Base-by-base conservation (phyloP, 805 yeast genomes). In the Ogataea dorogensis region DNA sequence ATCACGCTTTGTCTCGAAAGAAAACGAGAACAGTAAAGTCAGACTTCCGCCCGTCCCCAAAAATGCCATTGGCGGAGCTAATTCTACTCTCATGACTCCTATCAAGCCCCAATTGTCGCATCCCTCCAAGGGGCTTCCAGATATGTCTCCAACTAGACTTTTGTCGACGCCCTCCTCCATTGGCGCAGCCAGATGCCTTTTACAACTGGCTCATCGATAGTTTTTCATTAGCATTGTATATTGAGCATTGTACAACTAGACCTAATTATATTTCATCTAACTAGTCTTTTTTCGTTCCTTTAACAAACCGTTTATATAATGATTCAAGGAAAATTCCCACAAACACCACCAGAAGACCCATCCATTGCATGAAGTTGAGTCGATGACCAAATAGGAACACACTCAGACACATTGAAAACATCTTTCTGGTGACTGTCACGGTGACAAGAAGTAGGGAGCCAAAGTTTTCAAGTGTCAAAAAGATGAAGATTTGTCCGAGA, bases 371-470 rank as follows among this genome's bases (percentile, higher is more conserved):
- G 3, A 37, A 6, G 20, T 64, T 68, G 46, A 93, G 71, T 5
- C 59, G 55, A 56, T 93, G 97, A n/a, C 93, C 91, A 62, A 87
- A 91, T 45, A 91, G 64, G 3, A 86, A 58, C 33, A 93, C 96
- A 52, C 95, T 84, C 35, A 91, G 62, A 21, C 88, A 71, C 98
- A 93, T 91, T 24, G 97, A 87, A 31, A 88, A 67, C 96, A 93
- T 91, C 55, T 93, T 93, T 50, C 99, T 73, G 1, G 98, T 91
- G 7, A 93, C 97, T 0, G 98, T 93, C 12, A 94, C 91, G 25
- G 96, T 91, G 18, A 91, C 88, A 36, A 93, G 67, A 0, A 85
- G 75, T 42, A 93, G 65, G 2, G 96, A 86, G 31, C 91, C 96
- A 56, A 86, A 93, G 40, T 76, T 71, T 49, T 86, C 93, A 29